phyloP scores from a whole-genome alignment of 805 yeast species.

The Kuraishia molischiana region DNA sequence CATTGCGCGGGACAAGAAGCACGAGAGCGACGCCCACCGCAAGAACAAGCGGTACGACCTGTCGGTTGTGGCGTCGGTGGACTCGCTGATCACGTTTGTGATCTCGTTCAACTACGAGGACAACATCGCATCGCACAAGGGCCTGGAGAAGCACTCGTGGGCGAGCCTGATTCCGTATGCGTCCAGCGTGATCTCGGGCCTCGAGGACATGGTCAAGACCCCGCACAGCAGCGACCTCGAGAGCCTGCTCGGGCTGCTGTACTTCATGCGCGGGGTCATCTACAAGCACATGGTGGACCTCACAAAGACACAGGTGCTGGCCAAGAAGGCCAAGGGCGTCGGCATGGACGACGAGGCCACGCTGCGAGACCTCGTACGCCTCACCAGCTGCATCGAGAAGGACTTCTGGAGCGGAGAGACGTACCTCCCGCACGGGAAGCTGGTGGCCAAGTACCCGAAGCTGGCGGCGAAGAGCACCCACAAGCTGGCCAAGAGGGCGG shows the following conservation, averaged over 20 bases:
- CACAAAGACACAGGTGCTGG: neutral
- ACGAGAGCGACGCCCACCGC: conserved; percentile 3
- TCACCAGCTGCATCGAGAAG: neutral
- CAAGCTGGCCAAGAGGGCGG: neutral
- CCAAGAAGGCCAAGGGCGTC: neutral
- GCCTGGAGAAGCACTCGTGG: conserved; percentile 4
- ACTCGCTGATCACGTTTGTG: conserved; percentile 15
- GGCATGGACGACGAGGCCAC: neutral
- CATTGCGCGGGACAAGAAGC: conserved; percentile 6
- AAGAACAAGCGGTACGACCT: conserved; percentile 4
- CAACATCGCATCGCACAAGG: conserved; percentile 4
- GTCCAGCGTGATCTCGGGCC: neutral
- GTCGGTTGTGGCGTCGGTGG: conserved; percentile 13
- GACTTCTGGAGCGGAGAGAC: conserved; percentile 2
- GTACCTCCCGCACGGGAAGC: neutral
- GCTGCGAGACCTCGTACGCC: neutral
- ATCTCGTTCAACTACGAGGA: conserved; percentile 15
- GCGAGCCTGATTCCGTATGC: conserved; percentile 3
- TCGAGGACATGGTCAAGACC: neutral
- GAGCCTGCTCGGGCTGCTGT: neutral
- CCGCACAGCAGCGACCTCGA: neutral
- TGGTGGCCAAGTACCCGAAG: conserved; percentile 1
- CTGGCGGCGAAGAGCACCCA: neutral
- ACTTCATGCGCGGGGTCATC: conserved; percentile 1
- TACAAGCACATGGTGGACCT: conserved; percentile 1